Conservation (phyloP, 2,329 filamentous ascomycete genomes). For the Claviceps paspali region DNA sequence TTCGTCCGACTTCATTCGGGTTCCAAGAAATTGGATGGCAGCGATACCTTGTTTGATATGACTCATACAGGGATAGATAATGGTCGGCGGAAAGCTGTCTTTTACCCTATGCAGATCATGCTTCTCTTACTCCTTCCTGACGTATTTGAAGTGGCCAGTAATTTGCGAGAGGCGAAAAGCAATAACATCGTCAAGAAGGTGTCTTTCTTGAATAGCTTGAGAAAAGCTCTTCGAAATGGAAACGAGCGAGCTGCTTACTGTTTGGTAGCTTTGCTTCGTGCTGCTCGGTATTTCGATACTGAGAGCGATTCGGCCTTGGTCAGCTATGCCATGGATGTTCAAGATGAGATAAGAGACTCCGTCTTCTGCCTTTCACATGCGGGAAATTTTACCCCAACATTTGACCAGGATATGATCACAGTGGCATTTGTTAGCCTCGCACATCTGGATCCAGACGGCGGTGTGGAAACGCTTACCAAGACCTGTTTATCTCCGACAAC, state of each 20-base stretch:
- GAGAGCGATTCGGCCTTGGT: slow-evolving; percentile 49
- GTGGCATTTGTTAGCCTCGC: slow-evolving; percentile 50
- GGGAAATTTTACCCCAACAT: slow-evolving; percentile 30
- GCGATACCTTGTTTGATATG: slow-evolving; percentile 57
- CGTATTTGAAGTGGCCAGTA: slow-evolving; percentile 55
- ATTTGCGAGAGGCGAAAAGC: slow-evolving; percentile 48
- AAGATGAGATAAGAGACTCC: slow-evolving; percentile 51
- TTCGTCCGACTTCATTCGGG: slow-evolving; percentile 48
- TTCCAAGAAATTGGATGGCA: slow-evolving; percentile 47
- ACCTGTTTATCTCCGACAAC: slow-evolving; percentile 41
- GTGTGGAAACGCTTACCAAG: slow-evolving; percentile 39
- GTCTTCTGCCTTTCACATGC: slow-evolving; percentile 41
- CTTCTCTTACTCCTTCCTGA: slow-evolving; percentile 51
- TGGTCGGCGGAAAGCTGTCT: slow-evolving; percentile 34
- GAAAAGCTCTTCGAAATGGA: slow-evolving; percentile 46
- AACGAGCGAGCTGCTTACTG: slow-evolving; percentile 55
- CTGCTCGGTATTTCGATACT: slow-evolving; percentile 46
- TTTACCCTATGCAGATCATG: slow-evolving; percentile 48
- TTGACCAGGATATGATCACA: slow-evolving; percentile 51
- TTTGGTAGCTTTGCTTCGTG: slow-evolving; percentile 45
- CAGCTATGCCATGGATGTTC: slow-evolving; percentile 54
- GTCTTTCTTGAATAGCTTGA: slow-evolving; percentile 45
- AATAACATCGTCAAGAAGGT: slow-evolving; percentile 50
- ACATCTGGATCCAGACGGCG: slow-evolving; percentile 44
- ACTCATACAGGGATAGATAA: slow-evolving; percentile 45